Base-by-base conservation (phyloP, 2,329 filamentous ascomycete genomes). In the Colletotrichum karsti region DNA sequence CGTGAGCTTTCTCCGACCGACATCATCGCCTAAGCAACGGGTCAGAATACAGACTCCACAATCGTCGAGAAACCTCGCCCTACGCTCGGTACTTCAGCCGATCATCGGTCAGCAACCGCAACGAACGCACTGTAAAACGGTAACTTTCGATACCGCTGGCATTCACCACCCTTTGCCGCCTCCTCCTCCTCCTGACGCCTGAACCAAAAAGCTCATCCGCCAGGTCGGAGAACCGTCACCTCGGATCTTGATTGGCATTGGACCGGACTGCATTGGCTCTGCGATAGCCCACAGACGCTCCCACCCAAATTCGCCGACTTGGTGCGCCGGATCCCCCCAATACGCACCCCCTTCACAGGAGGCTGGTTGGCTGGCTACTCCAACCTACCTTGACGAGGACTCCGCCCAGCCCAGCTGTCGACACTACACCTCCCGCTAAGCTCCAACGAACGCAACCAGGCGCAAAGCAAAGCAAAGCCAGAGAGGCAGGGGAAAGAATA, bases 381-480 rank as follows among this genome's bases (percentile, higher is more conserved):
- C 59, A 46, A 51, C 51, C 33, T 46, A 67, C 60, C 44, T 46
- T 37, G 46, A 48, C 13, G 15, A 64, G n/a, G 46, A 67, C 64
- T 54, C 64, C 35, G 64, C 53, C 63, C 60, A 64, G 64, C 35
- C 57, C 10, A n/a, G n/a, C n/a, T n/a, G 33, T 67, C 28, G 64
- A 67, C 64, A 53, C 51, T 67, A n/a, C 33, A 67, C 53, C 22
- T 57, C 44, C 22, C 64, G 15, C 64, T 67, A 64, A 44, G 30
- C 64, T 63, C 46, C 51, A 67, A 67, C 64, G 60, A 63, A 67
- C 64, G 64, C 64, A 63, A 58, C 59, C 64, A 67, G 64, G 64
- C 60, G 60, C 54, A 67, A 58, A 67, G 53, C 60, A 59, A n/a
- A n/a, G n/a, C n/a, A n/a, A n/a, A n/a, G n/a, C n/a, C n/a, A n/a